A percentile compares a stretch with the other conserved stretches of the same genome.
Conservation (phyloP, 2,329 filamentous ascomycete genomes). For the Phaeosphaeriaceae sp. region DNA sequence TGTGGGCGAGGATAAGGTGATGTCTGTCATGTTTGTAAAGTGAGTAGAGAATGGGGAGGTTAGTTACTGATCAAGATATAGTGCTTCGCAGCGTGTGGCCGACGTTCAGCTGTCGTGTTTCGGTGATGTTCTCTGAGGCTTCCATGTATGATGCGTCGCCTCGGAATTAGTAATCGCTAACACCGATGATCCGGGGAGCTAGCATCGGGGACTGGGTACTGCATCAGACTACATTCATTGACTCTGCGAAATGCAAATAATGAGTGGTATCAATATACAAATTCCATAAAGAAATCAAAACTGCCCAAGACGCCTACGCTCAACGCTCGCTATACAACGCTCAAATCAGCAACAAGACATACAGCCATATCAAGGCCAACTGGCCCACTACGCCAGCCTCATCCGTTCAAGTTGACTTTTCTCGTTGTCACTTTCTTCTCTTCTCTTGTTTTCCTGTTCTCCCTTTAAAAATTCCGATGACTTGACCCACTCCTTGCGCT, state of each 20-base stretch:
- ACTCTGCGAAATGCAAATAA: neutral
- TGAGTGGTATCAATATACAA: conserved; percentile 31
- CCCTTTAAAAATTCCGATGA: too few relatives aligned
- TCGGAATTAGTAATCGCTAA: conserved; percentile 45
- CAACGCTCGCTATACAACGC: neutral
- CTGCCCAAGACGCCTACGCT: neutral
- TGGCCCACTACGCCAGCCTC: conserved; percentile 26
- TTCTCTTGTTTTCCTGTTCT: conserved; percentile 21
- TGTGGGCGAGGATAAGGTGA: conserved; percentile 8
- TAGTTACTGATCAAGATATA: conserved; percentile 40
- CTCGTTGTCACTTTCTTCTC: conserved; percentile 18
- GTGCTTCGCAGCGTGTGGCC: conserved; percentile 28
- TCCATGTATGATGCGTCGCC: conserved; percentile 37
- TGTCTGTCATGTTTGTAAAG: conserved; percentile 19
- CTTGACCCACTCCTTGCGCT: conserved; percentile 66
- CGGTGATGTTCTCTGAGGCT: conserved; percentile 45
- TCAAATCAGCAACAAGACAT: neutral
- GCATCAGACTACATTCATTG: neutral
- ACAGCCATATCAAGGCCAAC: conserved; percentile 17
- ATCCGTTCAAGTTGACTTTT: conserved; percentile 17
- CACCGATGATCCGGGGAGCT: neutral
- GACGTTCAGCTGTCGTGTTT: conserved; percentile 27
- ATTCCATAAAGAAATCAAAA: conserved; percentile 4
- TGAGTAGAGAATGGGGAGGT: conserved; percentile 17
- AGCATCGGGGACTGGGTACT: neutral